Conservation (phyloP, 2,329 filamentous ascomycete genomes). For the Aspergillus persii region DNA sequence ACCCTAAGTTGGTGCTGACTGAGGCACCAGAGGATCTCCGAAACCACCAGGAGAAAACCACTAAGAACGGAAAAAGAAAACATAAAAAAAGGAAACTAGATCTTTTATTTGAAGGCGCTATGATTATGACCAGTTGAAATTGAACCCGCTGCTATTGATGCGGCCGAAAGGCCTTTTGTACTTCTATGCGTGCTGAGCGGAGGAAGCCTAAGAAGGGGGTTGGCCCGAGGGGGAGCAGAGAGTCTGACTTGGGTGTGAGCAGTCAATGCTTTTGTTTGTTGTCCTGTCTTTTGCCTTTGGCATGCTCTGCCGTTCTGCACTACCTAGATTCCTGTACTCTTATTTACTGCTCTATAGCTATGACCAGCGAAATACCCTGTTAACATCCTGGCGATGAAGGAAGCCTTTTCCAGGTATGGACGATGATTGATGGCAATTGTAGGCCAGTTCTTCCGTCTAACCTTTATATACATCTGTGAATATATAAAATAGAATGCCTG, state of each 20-base stretch:
- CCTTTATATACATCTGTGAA: too few relatives aligned
- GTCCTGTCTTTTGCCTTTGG: conserved; percentile 3
- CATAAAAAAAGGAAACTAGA: conserved; percentile 4
- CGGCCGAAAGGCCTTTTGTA: conserved; percentile 19
- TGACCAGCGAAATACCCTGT: conserved; percentile 18
- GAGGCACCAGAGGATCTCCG: background rate
- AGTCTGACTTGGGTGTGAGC: conserved; percentile 3
- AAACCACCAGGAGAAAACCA: background rate
- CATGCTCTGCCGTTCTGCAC: background rate
- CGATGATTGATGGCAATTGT: background rate
- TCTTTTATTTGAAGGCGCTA: conserved; percentile 17
- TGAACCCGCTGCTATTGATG: conserved; percentile 13
- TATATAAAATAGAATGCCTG: too few relatives aligned
- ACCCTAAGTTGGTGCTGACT: background rate
- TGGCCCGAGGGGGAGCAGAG: background rate
- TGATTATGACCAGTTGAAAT: conserved; percentile 19
- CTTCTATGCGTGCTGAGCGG: conserved; percentile 11
- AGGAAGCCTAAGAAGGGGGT: too few relatives aligned
- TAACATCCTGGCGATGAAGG: conserved; percentile 19
- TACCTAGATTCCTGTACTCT: conserved; percentile 11
- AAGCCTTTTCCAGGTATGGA: conserved; percentile 7
- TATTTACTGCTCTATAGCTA: conserved; percentile 3
- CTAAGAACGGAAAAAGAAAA: background rate
- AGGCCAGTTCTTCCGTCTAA: background rate
- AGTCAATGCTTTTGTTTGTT: background rate